Conservation (phyloP, 1,139 yeast genomes). For the Blastobotrys aristatus region DNA sequence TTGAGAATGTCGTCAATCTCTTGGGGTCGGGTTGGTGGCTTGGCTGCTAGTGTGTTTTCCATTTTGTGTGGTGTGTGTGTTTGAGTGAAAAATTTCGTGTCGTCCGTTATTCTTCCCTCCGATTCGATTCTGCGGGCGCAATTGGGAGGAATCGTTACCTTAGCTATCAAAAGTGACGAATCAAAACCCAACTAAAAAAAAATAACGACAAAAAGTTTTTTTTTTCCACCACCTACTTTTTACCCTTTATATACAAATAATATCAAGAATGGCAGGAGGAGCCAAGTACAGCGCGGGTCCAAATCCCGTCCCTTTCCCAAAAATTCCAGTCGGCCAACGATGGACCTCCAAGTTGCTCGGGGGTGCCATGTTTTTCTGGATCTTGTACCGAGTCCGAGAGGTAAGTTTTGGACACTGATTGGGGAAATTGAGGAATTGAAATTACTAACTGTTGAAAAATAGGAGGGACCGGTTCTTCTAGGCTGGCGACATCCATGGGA, state of each 20-base stretch:
- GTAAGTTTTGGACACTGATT: too few species aligned
- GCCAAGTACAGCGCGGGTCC: conserved; percentile 32
- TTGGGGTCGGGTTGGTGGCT: conserved; percentile 39
- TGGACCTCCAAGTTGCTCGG: conserved; percentile 64
- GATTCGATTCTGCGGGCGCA: background rate
- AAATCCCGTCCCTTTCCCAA: conserved; percentile 36
- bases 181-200: background rate
- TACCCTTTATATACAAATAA: background rate
- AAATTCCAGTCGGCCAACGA: conserved; percentile 39
- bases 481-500: conserved; percentile 44
- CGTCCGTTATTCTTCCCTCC: background rate
- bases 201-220: background rate
- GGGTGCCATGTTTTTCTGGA: conserved; percentile 86
- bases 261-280: conserved; percentile 25
- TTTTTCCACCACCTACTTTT: conserved; percentile 1
- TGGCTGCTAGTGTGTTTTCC: conserved; percentile 31
- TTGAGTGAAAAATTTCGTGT: background rate
- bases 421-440: background rate
- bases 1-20: conserved; percentile 36
- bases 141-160: background rate
- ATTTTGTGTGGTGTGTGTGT: conserved; percentile 16
- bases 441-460: conserved; percentile 7
- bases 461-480: conserved; percentile 39
- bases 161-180: background rate
- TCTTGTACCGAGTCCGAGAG: conserved; percentile 70